Percentiles rank a stretch among this genome's conserved stretches.
phyloP scores from a whole-genome alignment of 768 basidiomycete species.

The Leccinum subgranulosum region DNA sequence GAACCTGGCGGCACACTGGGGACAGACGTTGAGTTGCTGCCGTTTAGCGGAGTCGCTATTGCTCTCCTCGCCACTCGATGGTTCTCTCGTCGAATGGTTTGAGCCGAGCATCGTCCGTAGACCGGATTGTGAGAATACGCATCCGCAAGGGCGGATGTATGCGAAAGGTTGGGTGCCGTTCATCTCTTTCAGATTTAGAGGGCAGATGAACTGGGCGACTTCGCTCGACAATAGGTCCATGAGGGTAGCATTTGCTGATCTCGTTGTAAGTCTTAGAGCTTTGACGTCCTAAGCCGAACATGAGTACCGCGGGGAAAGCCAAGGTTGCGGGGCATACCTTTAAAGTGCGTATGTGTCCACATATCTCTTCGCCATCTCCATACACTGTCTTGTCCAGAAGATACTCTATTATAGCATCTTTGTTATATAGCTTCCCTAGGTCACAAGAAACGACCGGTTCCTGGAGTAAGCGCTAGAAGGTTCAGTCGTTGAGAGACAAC shows the following conservation, averaged over 20 bases:
- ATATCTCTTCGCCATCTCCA: slow-evolving; percentile 90
- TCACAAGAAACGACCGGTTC: slow-evolving; percentile 90
- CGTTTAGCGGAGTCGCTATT: slow-evolving; percentile 15
- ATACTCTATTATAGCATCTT: slow-evolving; percentile 90
- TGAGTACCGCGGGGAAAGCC: not conserved
- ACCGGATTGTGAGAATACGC: slow-evolving; percentile 85
- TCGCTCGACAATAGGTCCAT: slow-evolving; percentile 41
- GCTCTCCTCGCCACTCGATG: slow-evolving; percentile 26
- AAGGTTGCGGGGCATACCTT: slow-evolving; percentile 56
- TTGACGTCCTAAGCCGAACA: slow-evolving; percentile 67
- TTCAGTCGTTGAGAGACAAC: not conserved
- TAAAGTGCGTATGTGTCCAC: slow-evolving; percentile 84
- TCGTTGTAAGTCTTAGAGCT: slow-evolving; percentile 75
- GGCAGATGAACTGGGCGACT: slow-evolving; percentile 79
- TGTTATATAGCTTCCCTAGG: slow-evolving; percentile 94
- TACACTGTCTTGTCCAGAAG: slow-evolving; percentile 79
- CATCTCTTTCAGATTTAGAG: slow-evolving; percentile 92
- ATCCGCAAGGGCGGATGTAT: slow-evolving; percentile 82
- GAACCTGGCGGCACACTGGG: slow-evolving; percentile 75
- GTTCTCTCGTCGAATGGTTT: slow-evolving; percentile 25
- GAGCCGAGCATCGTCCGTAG: slow-evolving; percentile 53
- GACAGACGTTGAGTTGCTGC: slow-evolving; percentile 58
- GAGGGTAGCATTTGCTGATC: slow-evolving; percentile 46
- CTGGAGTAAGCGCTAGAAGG: slow-evolving; percentile 67
- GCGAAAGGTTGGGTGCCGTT: slow-evolving; percentile 87